These are phyloP conservation scores for Isatis tinctoria DNA, from an alignment of 345 rosid species.

Conservation along the genomic window DNA sequence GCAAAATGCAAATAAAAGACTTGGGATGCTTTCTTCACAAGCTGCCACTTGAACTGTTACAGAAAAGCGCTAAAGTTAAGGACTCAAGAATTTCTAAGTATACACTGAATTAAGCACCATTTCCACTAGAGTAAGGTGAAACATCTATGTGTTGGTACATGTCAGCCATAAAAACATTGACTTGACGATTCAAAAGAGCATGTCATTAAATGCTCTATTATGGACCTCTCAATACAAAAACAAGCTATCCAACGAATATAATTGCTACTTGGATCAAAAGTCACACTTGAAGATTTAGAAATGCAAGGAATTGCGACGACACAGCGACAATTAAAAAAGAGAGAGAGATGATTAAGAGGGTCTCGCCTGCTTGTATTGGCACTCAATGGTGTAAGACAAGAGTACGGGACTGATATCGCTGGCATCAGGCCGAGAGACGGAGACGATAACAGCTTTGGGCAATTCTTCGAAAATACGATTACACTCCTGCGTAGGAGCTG, in stretches of 20 bases:
- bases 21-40: conserved; percentile 85
- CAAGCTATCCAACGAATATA: background rate
- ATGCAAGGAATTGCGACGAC: background rate
- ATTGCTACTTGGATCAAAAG: conserved; percentile 5
- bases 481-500: conserved; percentile 47
- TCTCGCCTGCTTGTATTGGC: conserved; percentile 84
- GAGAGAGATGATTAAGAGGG: background rate
- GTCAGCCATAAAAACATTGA: background rate
- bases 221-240: too few species aligned
- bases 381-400: conserved; percentile 75
- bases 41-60: conserved; percentile 83
- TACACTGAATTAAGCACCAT: background rate
- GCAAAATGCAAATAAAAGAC: conserved; percentile 88
- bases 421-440: conserved; percentile 86
- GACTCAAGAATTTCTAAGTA: background rate
- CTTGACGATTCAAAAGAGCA: background rate
- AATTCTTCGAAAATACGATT: conserved; percentile 81
- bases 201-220: background rate
- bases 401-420: conserved; percentile 85
- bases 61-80: conserved; percentile 5
- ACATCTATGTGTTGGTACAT: background rate
- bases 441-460: conserved; percentile 66
- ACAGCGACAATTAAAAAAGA: background rate
- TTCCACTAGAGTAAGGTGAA: conserved; percentile 1
- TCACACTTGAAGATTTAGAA: background rate